Base-by-base conservation (phyloP, 306 rosid genomes). In the Prunus armeniaca region DNA sequence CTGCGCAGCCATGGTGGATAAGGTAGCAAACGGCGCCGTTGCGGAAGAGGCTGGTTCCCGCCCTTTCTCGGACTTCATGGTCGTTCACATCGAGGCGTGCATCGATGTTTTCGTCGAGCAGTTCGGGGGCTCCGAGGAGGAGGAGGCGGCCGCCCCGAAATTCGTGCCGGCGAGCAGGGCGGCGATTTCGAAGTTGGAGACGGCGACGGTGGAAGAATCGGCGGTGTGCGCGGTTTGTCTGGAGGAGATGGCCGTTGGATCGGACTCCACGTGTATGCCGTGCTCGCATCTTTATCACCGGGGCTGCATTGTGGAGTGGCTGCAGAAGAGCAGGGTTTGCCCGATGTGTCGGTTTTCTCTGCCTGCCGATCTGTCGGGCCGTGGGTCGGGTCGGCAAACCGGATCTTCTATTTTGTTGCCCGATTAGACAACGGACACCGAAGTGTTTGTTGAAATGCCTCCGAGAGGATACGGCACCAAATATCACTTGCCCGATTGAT, bases 221-320 rank as follows among this genome's bases (percentile, higher is more conserved):
- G 11, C 10, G 1, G 12, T 3, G 2, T 71, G 52, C 38, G 14
- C 76, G 14, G 15, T 71, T 55, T 71, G 76, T 57, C 1, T 71
- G 65, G 76, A 52, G 20, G 76, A 71, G 32, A 34, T 71, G 15
- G 19, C 0, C 34, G 65, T 71, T 34, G 76, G 76, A 1, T 55
- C n/a, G n/a, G 38, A 71, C 19, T 38, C 76, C 7, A 38, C 50
- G 15, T 19, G 5, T 3, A 54, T 56, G 76, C 76, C 52, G 8
- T 54, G 76, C 17, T 34, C 20, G 10, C 76, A 71, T 71, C 76
- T 71, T 38, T 71, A 34, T 52, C 76, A 71, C 15, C 4, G 38
- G 6, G 49, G 6, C 8, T 71, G 52, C 52, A 71, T 71, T 71
- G 22, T n/a, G 4, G 38, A 20, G 52, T 34, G 76, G 65, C 30